phyloP scores from a whole-genome alignment of 106 monocot species.

The Phalaenopsis equestris region DNA sequence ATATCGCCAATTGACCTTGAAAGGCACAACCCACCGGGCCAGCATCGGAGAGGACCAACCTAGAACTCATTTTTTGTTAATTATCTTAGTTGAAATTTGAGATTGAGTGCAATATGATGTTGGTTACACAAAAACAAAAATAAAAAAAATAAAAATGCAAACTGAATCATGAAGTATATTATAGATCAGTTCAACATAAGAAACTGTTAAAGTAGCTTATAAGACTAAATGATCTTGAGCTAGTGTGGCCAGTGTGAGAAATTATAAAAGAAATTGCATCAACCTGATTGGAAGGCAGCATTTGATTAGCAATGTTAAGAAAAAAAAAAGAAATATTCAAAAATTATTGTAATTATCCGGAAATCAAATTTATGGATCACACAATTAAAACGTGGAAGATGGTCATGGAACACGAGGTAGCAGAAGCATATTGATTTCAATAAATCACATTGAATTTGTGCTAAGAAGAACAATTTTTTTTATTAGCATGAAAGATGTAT shows the following conservation, averaged over 20 bases:
- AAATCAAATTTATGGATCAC: background rate
- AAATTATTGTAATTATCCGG: background rate
- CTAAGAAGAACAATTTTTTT: background rate
- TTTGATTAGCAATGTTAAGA: background rate
- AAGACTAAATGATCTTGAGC: background rate
- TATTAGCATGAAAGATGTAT: background rate
- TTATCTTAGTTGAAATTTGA: background rate
- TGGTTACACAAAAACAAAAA: background rate
- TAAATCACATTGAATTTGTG: background rate
- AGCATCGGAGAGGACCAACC: constrained; percentile 93
- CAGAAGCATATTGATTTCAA: background rate
- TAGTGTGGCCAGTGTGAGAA: background rate
- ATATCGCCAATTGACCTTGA: constrained; percentile 97
- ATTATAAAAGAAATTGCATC: background rate
- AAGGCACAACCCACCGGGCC: constrained; percentile 96
- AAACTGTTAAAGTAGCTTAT: no score
- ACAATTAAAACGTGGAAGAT: background rate
- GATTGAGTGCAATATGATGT: no score
- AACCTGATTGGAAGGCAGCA: background rate
- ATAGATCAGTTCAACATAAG: no score
- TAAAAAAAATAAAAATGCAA: background rate
- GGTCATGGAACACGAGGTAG: background rate
- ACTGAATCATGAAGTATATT: background rate
- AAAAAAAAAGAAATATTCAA: background rate
- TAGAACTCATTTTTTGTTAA: constrained; percentile 6